Evolutionary conservation across 495 filamentous ascomycete species (phyloP), one percentile per base, ranked within the genome.

Genomic region (Hypoxylon lienhwacheense): DNA sequence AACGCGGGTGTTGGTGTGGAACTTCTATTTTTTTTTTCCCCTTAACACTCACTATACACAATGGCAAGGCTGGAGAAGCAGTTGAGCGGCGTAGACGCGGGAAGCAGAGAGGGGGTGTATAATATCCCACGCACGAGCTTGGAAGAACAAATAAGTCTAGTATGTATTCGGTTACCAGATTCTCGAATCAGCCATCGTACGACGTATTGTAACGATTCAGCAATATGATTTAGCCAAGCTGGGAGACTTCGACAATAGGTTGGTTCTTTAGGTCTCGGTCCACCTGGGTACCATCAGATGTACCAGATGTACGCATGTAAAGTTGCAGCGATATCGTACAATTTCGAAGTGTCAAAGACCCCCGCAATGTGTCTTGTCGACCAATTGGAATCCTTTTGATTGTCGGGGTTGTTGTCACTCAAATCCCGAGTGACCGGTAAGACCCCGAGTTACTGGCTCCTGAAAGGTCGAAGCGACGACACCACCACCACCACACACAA

Each of bases 341-440:
- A 60, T 60, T 41, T 19, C 39, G 46, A 54, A 21, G 28, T 51
- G 58, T 62, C 54, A 59, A 52, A 41, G 60, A n/a, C 55, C 57
- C 60, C 57, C 55, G 57, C 59, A 61, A 51, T 60, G 36, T 37
- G 36, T 37, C 53, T 55, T 55, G 22, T 31, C 11, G 14, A 28
- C 65, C 65, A 67, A 67, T 67, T 12, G 29, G 50, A 53, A 24
- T 15, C 19, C 25, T 33, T 17, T 12, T 47, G 40, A 16, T 15
- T 53, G 53, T 32, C 46, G 46, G 53, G 64, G 49, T 50, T 54
- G 49, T 19, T 43, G 34, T 19, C 64, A 49, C 21, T 55, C 65
- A 65, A 67, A 67, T 67, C 65, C 65, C 65, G 65, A 64, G 40
- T 62, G 55, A 53, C 61, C 55, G 54, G 56, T 28, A 45, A 59